phyloP scores from a whole-genome alignment of 768 basidiomycete genomes.

The Rhodosporidiobolus odoratus region DNA sequence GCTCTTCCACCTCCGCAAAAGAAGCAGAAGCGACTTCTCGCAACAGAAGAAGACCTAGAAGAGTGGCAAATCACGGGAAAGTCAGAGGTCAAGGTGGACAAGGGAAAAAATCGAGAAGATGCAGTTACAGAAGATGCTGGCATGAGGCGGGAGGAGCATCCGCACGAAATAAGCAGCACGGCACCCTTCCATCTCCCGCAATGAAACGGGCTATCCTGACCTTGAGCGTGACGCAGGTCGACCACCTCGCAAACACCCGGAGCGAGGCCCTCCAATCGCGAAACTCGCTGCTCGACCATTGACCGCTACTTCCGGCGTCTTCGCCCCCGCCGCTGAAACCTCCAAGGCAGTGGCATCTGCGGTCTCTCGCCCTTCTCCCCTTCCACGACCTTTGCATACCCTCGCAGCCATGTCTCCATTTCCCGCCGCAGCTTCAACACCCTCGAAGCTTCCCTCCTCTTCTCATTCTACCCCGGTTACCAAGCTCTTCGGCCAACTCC shows the following conservation, averaged over 20 bases:
- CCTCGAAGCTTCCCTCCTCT: background rate
- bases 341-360: background rate
- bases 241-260: background rate
- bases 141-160: background rate
- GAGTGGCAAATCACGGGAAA: background rate
- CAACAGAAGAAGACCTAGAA: background rate
- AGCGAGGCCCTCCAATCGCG: background rate
- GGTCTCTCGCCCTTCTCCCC: background rate
- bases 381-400: background rate
- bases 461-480: background rate
- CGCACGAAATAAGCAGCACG: too few species aligned
- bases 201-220: background rate
- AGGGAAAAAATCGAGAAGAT: background rate
- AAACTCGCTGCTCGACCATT: background rate
- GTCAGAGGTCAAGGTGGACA: background rate
- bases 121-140: too few species aligned
- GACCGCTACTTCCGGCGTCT: background rate
- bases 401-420: background rate
- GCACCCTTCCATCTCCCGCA: background rate
- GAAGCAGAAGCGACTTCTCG: constrained; percentile 9
- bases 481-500: background rate
- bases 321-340: background rate
- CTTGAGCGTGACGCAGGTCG: background rate
- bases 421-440: background rate
- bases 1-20: background rate